phyloP scores from a whole-genome alignment of 495 filamentous ascomycete genomes.

The Trichoderma reesei region DNA sequence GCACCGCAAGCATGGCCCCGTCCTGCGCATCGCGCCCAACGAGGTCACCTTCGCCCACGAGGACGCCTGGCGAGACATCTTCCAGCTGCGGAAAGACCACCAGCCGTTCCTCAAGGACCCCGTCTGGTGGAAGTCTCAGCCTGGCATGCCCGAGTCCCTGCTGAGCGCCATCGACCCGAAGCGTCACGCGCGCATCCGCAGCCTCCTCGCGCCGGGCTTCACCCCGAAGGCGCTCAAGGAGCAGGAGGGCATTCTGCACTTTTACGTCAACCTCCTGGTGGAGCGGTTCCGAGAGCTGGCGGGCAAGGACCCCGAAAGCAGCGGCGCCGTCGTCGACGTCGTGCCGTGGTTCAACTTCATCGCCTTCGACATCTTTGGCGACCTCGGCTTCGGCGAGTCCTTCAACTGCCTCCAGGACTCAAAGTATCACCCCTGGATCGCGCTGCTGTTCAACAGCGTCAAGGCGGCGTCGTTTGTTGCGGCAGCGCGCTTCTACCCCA shows the following conservation, averaged over 20 bases:
- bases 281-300: conserved; percentile 18
- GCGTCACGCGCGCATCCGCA: conserved; percentile 31
- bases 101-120: conserved; percentile 24
- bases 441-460: conserved; percentile 22
- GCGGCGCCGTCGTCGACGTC: conserved; percentile 26
- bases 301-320: not conserved
- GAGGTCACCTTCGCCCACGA: conserved; percentile 35
- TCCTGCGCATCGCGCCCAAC: conserved; percentile 46
- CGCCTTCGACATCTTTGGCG: conserved; percentile 52
- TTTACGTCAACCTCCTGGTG: conserved; percentile 32
- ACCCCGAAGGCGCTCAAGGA: conserved; percentile 32
- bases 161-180: conserved; percentile 22
- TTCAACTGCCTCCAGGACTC: conserved; percentile 39
- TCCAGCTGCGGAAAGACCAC: conserved; percentile 21
- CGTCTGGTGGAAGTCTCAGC: conserved; percentile 20
- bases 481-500: conserved; percentile 23
- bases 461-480: conserved; percentile 22
- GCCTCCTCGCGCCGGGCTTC: conserved; percentile 38
- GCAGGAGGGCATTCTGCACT: conserved; percentile 33
- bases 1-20: conserved; percentile 43
- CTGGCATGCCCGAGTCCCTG: conserved; percentile 15
- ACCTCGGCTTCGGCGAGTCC: conserved; percentile 44
- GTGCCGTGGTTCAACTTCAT: conserved; percentile 40
- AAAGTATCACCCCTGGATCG: conserved; percentile 37
- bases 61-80: conserved; percentile 44